Conservation (phyloP, 1,284 basidiomycete genomes). For the Ganoderma multipileum region DNA sequence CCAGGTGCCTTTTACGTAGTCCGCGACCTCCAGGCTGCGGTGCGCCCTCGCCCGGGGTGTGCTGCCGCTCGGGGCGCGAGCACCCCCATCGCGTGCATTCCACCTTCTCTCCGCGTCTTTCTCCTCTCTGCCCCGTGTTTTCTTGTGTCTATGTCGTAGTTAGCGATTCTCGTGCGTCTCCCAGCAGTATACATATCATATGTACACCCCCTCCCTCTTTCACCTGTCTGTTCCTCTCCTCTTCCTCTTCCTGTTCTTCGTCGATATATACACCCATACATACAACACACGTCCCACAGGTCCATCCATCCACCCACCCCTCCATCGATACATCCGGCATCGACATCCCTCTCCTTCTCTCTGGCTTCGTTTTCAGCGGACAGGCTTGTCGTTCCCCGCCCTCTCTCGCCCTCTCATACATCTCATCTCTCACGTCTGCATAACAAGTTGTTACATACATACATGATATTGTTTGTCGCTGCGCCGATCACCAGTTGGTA, state of each 20-base stretch:
- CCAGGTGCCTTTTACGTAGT: background rate
- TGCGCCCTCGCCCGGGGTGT: background rate
- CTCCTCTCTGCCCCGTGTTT: background rate
- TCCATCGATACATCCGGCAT: background rate
- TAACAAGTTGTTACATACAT: slow-evolving; percentile 5
- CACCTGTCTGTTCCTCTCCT: background rate
- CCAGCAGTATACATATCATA: slow-evolving; percentile 6
- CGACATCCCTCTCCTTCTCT: background rate
- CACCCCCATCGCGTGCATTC: background rate
- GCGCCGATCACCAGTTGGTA: slow-evolving; percentile 22
- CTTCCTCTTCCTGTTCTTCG: background rate
- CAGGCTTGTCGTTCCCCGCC: background rate
- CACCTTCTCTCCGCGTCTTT: background rate
- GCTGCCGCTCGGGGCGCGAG: background rate
- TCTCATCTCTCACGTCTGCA: background rate
- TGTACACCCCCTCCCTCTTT: slow-evolving; percentile 18
- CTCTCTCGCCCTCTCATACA: background rate
- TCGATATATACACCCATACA: slow-evolving; percentile 9
- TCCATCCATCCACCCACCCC: background rate
- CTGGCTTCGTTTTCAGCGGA: background rate
- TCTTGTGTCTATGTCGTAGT: slow-evolving; percentile 27
- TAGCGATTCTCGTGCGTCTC: slow-evolving; percentile 16
- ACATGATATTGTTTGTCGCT: slow-evolving; percentile 17
- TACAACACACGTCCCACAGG: background rate
- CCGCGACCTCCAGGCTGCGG: background rate